Base-by-base conservation (phyloP, 2,329 filamentous ascomycete species). In the Pseudogymnoascus sp. region DNA sequence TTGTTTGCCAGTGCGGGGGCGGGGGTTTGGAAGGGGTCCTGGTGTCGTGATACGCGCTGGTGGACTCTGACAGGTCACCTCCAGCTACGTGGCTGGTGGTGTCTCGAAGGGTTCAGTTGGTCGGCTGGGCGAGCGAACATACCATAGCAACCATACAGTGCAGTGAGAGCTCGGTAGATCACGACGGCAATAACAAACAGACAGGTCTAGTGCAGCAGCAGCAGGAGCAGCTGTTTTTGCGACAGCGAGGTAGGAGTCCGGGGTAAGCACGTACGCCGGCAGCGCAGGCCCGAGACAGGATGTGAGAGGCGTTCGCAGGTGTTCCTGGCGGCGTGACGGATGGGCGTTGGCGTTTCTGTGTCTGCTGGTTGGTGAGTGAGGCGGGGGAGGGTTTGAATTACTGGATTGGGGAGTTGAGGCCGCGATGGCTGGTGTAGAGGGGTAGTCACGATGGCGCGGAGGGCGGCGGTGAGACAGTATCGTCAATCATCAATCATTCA, bases 31-130 rank as follows among this genome's bases (percentile, higher is more conserved):
- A 33, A 54, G n/a, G 47, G 47, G 47, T 50, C 41, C n/a, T 54
- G 47, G 47, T 54, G 47, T 54, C 47, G 47, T 54, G 47, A 54
- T 28, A 54, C 47, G 47, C 47, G 11, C 28, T 54, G 47, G 47
- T 54, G 47, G 47, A 12, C 28, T 33, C 11, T 54, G 47, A 54
- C 47, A 54, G 47, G 47, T 54, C 47, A 54, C 20, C 9, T 54
- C 28, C 28, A 25, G 47, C 28, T 54, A 33, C 47, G 47, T 54
- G 47, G 47, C 28, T 54, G 47, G 47, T 54, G 28, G 28, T 54
- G 47, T 54, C 47, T 54, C 28, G 43, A 30, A 16, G 22, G 14
- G 25, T 18, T 22, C 38, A 18, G 36, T n/a, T 16, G 38, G 38
- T 20, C 7, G 38, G 4, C n/a, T 3, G n/a, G 12, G 16, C 12